Base-by-base conservation (phyloP, 2,329 filamentous ascomycete genomes). In the Penicillium psychrosexuale region DNA sequence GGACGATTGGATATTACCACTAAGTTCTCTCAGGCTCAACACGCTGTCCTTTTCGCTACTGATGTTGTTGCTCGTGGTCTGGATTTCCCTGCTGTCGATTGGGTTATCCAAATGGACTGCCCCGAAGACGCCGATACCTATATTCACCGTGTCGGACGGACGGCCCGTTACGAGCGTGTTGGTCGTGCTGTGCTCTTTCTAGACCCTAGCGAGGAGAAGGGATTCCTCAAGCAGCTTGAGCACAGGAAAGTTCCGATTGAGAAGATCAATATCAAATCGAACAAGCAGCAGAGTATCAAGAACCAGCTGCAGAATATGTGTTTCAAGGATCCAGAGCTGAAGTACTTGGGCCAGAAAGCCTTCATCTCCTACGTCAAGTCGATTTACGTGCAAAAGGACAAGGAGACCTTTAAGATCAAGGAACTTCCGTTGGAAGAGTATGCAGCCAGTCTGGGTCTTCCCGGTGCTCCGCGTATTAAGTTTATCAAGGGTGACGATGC, bases 61-160 rank as follows among this genome's bases (percentile, higher is more conserved):
- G 94, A 99, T 69, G 91, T 99, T 6, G 91, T 95, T 4, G 94
- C 94, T 0, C 84, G 94, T 72, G 94, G 94, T 60, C 83, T 99
- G 12, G 94, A 99, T 72, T 97, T 99, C 69, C 94, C 94, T 0
- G 88, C 91, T 3, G 94, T 99, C 0, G 94, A 99, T 72, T 99
- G 94, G 89, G 94, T 99, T 5, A 91, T 99, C n/a, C 94, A 99
- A 70, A 82, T 90, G n/a, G 94, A 99, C 72, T 96, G 90, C 62
- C 94, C 94, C 0, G 94, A 99, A 72, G 93, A 99, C 71, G 89
- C 90, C 4, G 94, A 97, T 67, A 99, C 94, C 0, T 99, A 99
- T 68, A 97, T 99, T 63, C 94, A 99, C 75, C 86, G 94, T 56
- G 93, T 97, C 5, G 94, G 94, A 1, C 85, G 94, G 30, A 97